Evolutionary conservation across 1,284 basidiomycete species (phyloP).

Genomic region (Wolfiporia cocos): DNA sequence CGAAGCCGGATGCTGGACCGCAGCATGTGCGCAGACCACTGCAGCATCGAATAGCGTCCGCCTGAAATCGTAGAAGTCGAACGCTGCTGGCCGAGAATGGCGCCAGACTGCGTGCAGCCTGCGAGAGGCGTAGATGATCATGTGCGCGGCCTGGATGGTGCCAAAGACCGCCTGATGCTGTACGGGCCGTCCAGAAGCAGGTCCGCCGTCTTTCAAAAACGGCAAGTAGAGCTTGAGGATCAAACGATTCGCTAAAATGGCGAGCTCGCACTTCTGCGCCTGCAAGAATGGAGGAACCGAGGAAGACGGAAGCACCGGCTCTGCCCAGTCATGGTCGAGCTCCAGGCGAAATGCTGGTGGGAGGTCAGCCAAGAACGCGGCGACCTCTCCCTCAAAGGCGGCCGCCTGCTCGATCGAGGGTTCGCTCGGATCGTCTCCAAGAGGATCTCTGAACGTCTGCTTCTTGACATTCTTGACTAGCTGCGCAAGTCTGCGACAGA

Average conservation of each 20-base stretch:
- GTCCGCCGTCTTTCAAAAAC: constrained; percentile 40
- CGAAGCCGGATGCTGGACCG: constrained; percentile 43
- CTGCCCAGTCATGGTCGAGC: constrained; percentile 24
- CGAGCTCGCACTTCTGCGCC: constrained; percentile 52
- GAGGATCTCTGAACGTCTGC: constrained; percentile 33
- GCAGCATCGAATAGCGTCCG: constrained; percentile 57
- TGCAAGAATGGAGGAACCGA: constrained; percentile 25
- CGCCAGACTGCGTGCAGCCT: constrained; percentile 36
- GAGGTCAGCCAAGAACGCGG: constrained; percentile 45
- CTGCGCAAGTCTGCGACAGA: constrained; percentile 33
- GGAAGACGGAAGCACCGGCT: constrained; percentile 12
- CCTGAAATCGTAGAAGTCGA: constrained; percentile 56
- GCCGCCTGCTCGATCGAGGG: constrained; percentile 49
- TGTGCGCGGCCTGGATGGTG: constrained; percentile 55
- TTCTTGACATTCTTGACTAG: constrained; percentile 45
- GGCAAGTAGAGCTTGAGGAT: constrained; percentile 63
- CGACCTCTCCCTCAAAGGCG: constrained; percentile 48
- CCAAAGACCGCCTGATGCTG: constrained; percentile 47
- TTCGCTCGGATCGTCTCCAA: constrained; percentile 25
- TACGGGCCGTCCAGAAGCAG: too few species aligned
- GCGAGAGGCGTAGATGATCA: constrained; percentile 44
- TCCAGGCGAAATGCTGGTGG: constrained; percentile 37
- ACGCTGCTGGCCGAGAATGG: constrained; percentile 34
- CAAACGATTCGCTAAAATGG: constrained; percentile 50
- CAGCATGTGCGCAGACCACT: constrained; percentile 53